Conservation (phyloP, 129 eudicot genomes). For the Calendula officinalis region DNA sequence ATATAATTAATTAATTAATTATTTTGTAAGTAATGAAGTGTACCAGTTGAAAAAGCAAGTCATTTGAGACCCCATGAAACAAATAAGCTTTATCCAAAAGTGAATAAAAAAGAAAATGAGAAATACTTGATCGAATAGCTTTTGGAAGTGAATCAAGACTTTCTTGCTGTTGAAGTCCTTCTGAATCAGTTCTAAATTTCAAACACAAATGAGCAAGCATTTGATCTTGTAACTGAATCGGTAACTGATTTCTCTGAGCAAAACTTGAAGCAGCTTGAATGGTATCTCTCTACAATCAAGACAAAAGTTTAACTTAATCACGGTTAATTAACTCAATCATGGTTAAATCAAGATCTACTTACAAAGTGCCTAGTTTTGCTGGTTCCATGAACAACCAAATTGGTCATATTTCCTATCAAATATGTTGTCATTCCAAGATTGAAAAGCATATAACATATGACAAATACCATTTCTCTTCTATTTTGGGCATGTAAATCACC, state of each 20-base stretch:
- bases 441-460: slow-evolving; percentile 85
- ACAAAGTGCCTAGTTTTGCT: slow-evolving; percentile 82
- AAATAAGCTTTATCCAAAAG: slow-evolving; percentile 72
- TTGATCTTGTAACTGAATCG: slow-evolving; percentile 84
- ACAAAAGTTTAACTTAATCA: neutral
- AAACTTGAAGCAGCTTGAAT: slow-evolving; percentile 97
- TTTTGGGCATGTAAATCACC: slow-evolving; percentile 92
- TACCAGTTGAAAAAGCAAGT: slow-evolving; percentile 96
- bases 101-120: slow-evolving; percentile 83
- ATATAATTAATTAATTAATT: neutral
- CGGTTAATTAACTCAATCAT: neutral
- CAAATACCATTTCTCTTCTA: slow-evolving; percentile 79
- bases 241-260: slow-evolving; percentile 84
- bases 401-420: slow-evolving; percentile 95
- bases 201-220: slow-evolving; percentile 94
- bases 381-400: slow-evolving; percentile 88
- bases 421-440: slow-evolving; percentile 85
- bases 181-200: slow-evolving; percentile 87
- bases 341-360: slow-evolving; percentile 21
- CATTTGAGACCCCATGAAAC: slow-evolving; percentile 82
- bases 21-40: neutral
- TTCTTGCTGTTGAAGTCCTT: slow-evolving; percentile 96
- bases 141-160: slow-evolving; percentile 93
- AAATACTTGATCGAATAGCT: slow-evolving; percentile 93
- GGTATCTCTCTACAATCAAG: slow-evolving; percentile 67